Percentiles rank a stretch among this genome's conserved stretches.
phyloP scores from a whole-genome alignment of 2,329 filamentous ascomycete genomes.

The Emmonsiellopsis sp. region DNA sequence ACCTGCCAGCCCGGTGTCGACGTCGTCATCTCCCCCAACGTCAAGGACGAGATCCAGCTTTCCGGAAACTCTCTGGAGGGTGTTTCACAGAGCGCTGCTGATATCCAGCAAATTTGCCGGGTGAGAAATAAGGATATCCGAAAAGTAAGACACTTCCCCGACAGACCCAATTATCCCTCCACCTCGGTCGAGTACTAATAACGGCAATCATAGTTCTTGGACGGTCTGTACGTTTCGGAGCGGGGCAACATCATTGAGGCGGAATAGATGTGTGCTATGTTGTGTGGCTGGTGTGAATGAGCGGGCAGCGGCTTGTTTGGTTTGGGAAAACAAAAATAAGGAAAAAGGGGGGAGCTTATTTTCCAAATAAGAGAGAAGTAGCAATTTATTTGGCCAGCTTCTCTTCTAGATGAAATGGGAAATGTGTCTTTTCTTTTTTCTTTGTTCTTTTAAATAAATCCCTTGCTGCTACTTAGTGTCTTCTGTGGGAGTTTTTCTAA shows the following conservation, averaged over 20 bases:
- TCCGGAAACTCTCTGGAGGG: constrained; percentile 91
- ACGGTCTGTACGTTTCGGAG: constrained; percentile 99
- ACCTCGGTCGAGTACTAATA: not conserved
- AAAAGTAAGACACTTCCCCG: constrained; percentile 55
- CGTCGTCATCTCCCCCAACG: constrained; percentile 77
- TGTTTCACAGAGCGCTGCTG: constrained; percentile 95
- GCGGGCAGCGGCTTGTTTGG: constrained; percentile 15
- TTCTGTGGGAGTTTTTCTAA: not conserved
- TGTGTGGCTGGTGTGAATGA: constrained; percentile 24
- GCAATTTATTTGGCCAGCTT: not conserved
- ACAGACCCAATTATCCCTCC: not conserved
- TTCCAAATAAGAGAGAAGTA: not conserved
- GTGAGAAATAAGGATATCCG: constrained; percentile 99
- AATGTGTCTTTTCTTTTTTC: not conserved
- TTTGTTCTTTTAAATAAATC: not conserved
- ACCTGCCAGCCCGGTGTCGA: constrained; percentile 84
- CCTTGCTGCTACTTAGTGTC: not conserved
- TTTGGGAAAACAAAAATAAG: not conserved
- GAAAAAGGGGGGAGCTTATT: not conserved
- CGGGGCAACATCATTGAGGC: constrained; percentile 80
- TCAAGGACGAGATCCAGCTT: constrained; percentile 96
- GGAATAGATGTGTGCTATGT: constrained; percentile 31
- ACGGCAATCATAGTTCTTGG: constrained; percentile 66
- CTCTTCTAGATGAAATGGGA: not conserved
- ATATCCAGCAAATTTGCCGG: constrained; percentile 99